Conservation (phyloP, 2,329 filamentous ascomycete genomes). For the Calonectria pteridis region DNA sequence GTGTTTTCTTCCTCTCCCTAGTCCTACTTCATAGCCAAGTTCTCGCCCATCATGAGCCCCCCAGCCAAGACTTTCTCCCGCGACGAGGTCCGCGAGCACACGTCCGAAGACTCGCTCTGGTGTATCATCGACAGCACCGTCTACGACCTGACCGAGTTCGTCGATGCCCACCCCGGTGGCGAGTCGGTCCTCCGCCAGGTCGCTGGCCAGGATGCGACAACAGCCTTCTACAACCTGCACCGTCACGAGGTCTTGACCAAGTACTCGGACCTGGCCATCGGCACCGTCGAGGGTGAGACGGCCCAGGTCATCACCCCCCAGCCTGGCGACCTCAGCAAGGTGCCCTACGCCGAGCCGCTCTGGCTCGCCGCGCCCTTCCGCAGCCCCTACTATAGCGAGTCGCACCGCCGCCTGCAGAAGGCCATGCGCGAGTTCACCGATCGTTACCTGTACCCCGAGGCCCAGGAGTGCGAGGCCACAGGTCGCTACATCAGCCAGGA, state of each 20-base stretch:
- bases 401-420: constrained; percentile 75
- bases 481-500: constrained; percentile 79
- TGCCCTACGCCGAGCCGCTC: constrained; percentile 87
- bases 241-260: constrained; percentile 89
- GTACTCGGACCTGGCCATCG: constrained; percentile 81
- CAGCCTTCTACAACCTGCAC: constrained; percentile 92
- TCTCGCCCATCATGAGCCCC: constrained; percentile 47
- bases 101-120: constrained; percentile 81
- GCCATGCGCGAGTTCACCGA: constrained; percentile 82
- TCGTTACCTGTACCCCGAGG: constrained; percentile 77
- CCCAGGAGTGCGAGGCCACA: constrained; percentile 79
- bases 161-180: constrained; percentile 88
- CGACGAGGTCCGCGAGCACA: constrained; percentile 80
- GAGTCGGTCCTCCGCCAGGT: constrained; percentile 84
- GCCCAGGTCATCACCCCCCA: constrained; percentile 78
- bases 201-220: constrained; percentile 84
- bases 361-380: constrained; percentile 85
- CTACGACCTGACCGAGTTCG: constrained; percentile 88
- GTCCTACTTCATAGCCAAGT: background rate
- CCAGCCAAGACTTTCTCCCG: constrained; percentile 67
- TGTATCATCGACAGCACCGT: constrained; percentile 89
- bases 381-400: constrained; percentile 84
- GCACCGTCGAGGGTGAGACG: constrained; percentile 80
- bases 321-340: constrained; percentile 78
- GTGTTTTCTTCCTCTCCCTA: background rate